Evolutionary conservation across 371 early-diverging fungal genomes (phyloP).

Genomic region (Rhizomucor miehei): DNA sequence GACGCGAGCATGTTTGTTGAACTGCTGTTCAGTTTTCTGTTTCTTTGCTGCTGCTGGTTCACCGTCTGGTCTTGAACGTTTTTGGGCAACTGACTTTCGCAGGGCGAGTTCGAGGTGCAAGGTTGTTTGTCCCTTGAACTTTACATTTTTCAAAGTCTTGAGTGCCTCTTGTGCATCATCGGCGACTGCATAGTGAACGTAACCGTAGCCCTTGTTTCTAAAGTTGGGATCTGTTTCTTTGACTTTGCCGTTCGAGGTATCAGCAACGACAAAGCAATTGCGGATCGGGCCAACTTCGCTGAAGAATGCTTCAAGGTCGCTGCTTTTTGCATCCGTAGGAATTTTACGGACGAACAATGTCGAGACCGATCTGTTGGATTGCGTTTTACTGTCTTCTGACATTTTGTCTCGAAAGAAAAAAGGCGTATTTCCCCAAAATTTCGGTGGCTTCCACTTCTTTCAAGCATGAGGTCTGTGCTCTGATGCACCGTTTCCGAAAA

Average conservation of each 20-base stretch:
- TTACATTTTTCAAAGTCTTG: constrained; percentile 60
- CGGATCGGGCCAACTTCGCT: constrained; percentile 86
- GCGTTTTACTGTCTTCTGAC: background rate
- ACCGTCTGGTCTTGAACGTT: background rate
- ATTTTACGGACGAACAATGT: constrained; percentile 86
- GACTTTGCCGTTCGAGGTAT: constrained; percentile 31
- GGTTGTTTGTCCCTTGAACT: constrained; percentile 64
- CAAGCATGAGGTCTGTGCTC: too few relatives aligned
- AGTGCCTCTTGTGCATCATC: constrained; percentile 89
- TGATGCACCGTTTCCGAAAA: too few relatives aligned
- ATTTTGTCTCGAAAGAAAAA: too few relatives aligned
- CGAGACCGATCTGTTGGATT: constrained; percentile 41
- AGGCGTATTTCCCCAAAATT: too few relatives aligned
- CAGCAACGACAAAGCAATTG: constrained; percentile 84
- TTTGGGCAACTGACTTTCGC: constrained; percentile 8
- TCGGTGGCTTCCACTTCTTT: too few relatives aligned
- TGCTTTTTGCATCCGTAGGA: constrained; percentile 76
- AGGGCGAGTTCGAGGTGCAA: constrained; percentile 78
- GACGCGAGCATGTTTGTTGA: constrained; percentile 52
- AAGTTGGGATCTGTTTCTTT: constrained; percentile 26
- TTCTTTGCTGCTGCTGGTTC: background rate
- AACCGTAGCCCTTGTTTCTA: constrained; percentile 85
- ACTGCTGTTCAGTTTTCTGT: constrained; percentile 1
- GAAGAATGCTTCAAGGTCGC: constrained; percentile 86
- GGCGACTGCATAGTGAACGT: constrained; percentile 83